Evolutionary conservation across 176 grass and related monocot genomes (phyloP).

Genomic region (Phoenix dactylifera): DNA sequence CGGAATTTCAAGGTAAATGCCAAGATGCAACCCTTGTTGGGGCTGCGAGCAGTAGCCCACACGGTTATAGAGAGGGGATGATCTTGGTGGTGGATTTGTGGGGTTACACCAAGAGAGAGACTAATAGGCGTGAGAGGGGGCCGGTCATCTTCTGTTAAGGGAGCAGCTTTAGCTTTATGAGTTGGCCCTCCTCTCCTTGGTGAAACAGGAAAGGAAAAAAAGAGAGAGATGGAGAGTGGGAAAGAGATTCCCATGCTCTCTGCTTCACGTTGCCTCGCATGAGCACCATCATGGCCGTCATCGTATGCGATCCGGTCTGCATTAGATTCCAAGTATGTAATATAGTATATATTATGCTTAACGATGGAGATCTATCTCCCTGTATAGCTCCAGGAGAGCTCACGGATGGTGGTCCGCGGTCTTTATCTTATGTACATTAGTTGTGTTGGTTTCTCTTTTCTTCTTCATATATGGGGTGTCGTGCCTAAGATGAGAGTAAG

Average conservation of each 20-base stretch:
- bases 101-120: too few relatives aligned
- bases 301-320: not conserved
- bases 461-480: too few relatives aligned
- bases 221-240: slow-evolving; percentile 1
- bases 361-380: not conserved
- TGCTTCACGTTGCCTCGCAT: slow-evolving; percentile 3
- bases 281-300: slow-evolving; percentile 2
- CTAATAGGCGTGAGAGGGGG: not conserved
- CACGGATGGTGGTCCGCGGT: too few relatives aligned
- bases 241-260: not conserved
- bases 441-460: too few relatives aligned
- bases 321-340: not conserved
- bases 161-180: slow-evolving; percentile 20
- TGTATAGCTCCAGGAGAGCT: too few relatives aligned
- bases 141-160: not conserved
- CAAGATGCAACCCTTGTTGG: not conserved
- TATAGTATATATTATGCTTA: not conserved
- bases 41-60: too few relatives aligned
- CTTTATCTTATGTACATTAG: too few relatives aligned
- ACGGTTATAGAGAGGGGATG: too few relatives aligned
- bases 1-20: slow-evolving; percentile 8
- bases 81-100: too few relatives aligned
- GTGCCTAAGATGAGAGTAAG: too few relatives aligned
- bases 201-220: slow-evolving; percentile 5
- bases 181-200: slow-evolving; percentile 4